Evolutionary conservation across 208 protist genomes (phyloP).

Genomic region (Wallacemonas sp.): DNA sequence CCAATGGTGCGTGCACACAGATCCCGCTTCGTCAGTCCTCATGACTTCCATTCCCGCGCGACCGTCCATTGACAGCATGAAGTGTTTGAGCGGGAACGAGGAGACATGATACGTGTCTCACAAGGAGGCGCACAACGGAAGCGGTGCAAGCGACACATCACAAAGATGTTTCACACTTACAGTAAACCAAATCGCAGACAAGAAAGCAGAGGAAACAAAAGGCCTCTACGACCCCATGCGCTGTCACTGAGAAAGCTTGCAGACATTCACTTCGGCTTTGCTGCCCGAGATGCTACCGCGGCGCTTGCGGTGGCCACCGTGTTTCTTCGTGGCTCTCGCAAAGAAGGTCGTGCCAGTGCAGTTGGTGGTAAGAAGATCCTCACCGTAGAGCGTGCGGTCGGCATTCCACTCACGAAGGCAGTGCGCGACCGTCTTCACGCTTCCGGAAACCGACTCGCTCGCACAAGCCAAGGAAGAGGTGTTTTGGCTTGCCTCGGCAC

Average conservation of each 20-base stretch:
- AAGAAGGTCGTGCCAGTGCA: neutral
- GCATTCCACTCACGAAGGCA: slow-evolving; percentile 2
- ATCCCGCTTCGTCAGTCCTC: too few species aligned
- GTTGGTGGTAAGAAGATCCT: neutral
- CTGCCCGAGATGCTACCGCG: neutral
- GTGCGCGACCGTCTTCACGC: neutral
- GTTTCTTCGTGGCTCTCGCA: neutral
- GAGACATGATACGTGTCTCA: too few species aligned
- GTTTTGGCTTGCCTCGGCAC: neutral
- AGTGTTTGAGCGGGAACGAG: too few species aligned
- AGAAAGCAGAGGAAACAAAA: neutral
- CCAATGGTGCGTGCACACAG: too few species aligned
- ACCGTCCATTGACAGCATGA: too few species aligned
- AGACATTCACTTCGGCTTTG: slow-evolving; percentile 2
- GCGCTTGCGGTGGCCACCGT: slow-evolving; percentile 1
- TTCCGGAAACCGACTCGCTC: neutral
- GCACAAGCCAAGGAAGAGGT: neutral
- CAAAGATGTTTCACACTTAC: too few species aligned
- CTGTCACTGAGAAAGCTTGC: too few species aligned
- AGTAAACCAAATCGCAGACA: neutral
- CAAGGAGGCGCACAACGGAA: too few species aligned
- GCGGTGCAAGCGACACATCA: too few species aligned
- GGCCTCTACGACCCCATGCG: too few species aligned
- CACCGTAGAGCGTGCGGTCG: neutral
- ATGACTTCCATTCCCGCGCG: too few species aligned